These are phyloP conservation scores for Olyra latifolia DNA, from an alignment of 176 grass and related monocot species.

Conservation along the genomic window DNA sequence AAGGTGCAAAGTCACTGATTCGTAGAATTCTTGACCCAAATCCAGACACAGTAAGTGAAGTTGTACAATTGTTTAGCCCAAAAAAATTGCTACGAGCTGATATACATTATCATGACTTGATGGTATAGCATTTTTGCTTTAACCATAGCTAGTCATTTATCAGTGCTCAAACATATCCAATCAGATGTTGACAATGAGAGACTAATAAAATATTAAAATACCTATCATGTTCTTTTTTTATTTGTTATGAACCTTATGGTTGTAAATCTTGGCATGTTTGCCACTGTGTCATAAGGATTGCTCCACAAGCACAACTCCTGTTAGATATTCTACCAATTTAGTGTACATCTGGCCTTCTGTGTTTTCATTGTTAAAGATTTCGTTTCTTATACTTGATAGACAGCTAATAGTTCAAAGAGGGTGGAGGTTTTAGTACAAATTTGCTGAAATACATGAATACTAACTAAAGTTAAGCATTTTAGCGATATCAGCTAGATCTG, in stretches of 20 bases:
- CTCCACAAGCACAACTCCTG: background rate
- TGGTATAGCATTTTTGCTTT: background rate
- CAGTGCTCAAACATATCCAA: background rate
- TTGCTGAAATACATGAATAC: background rate
- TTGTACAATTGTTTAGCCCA: conserved; percentile 23
- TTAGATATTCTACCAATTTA: background rate
- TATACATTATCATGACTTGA: conserved; percentile 23
- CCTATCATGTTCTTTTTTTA: background rate
- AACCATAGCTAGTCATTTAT: background rate
- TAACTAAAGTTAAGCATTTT: background rate
- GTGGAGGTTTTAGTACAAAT: background rate
- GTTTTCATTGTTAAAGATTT: background rate
- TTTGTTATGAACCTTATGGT: background rate
- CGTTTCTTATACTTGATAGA: background rate
- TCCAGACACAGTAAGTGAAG: conserved; percentile 84
- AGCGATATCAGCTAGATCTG: background rate
- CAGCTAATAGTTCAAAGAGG: background rate
- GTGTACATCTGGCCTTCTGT: background rate
- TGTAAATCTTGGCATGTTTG: background rate
- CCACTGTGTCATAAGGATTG: background rate
- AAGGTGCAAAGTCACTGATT: conserved; percentile 75
- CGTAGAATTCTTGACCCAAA: conserved; percentile 85
- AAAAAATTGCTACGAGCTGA: background rate
- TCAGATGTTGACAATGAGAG: background rate
- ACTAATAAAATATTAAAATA: background rate